Conservation (phyloP, 257 asterid species). For the Solanum habrochaites region DNA sequence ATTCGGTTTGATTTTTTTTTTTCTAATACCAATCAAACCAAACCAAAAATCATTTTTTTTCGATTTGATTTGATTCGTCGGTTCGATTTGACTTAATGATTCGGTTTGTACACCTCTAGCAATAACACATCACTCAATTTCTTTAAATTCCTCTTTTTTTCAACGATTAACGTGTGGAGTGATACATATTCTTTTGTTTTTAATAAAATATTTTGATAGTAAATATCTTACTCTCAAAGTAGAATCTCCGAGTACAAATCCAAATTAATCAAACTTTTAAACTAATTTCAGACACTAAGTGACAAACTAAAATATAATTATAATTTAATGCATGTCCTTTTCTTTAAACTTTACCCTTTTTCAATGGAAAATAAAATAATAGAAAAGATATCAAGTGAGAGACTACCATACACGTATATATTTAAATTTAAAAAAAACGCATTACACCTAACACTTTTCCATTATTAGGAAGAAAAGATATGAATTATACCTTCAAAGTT, state of each 20-base stretch:
- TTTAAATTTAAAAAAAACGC: neutral
- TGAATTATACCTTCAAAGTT: neutral
- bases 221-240: neutral
- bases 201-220: neutral
- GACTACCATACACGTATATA: neutral
- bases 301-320: neutral
- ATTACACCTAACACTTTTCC: neutral
- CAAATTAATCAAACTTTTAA: neutral
- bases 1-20: too few relatives aligned
- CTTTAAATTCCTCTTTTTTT: neutral
- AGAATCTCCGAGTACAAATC: rapidly evolving
- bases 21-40: too few relatives aligned
- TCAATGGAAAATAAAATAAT: neutral
- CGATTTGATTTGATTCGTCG: too few relatives aligned
- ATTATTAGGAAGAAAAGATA: neutral
- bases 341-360: neutral
- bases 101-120: neutral
- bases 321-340: neutral
- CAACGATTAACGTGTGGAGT: rapidly evolving
- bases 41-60: too few relatives aligned
- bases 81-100: too few relatives aligned
- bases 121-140: neutral
- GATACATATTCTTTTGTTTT: rapidly evolving
- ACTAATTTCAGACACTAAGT: rapidly evolving
- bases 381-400: neutral